Evolutionary conservation across 345 rosid genomes (phyloP), one percentile per base, ranked within the genome.

Genomic region (Arabis hirsuta): DNA sequence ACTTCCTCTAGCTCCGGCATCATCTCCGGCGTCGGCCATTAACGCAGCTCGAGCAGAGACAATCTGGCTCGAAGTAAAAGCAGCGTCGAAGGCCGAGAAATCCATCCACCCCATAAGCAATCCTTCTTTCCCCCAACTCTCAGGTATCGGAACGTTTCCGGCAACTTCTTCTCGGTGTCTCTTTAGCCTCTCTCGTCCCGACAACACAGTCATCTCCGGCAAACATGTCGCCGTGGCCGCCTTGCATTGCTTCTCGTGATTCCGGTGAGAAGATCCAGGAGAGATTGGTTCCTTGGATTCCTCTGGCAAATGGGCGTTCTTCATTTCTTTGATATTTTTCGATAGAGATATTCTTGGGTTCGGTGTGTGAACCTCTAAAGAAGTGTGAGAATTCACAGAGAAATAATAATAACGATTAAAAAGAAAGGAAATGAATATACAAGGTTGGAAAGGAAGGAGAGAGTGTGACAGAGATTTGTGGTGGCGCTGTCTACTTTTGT

Each of bases 21-120:
- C 76, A 42, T 47, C 81, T 73, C 76, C 47, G 2, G 76, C 55
- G 9, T 84, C 82, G 0, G 78, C 83, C 65, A 82, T 78, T 55
- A 90, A 81, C 2, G 93, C 87, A 80, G 86, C 76, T 42, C 91
- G 87, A 66, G 96, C 96, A 9, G 85, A 86, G 24, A 83, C 81
- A 65, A 88, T 76, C 47, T 83, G 84, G 19, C 14, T 73, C 0
- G 88, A 88, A 12, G 80, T 78, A 16, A 86, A 62, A 66, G 82
- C 32, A 7, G 79, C 52, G 14, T 90, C 90, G 26, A 90, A 90
- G 1, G 86, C 62, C 0, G 88, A 77, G 46, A 58, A 85, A 54
- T 88, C 94, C 41, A 85, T 81, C 96, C 96, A 90, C 10, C 86
- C 87, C 52, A 55, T 79, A 3, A 90, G 86, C 72, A 82, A 50